phyloP scores from a whole-genome alignment of 495 filamentous ascomycete genomes.

The Aspergillus avenaceus region DNA sequence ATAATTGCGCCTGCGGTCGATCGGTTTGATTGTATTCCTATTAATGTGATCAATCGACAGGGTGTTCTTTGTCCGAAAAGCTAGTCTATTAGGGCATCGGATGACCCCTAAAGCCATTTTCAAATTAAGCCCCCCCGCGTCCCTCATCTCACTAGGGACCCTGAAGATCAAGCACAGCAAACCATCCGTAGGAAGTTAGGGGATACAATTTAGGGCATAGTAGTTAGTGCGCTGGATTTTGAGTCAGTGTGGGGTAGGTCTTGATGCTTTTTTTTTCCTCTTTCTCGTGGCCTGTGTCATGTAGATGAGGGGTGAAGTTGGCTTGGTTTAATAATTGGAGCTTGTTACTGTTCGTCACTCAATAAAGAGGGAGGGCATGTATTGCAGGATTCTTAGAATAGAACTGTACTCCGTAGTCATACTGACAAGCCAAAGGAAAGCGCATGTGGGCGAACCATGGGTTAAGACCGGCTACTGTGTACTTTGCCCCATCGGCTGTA shows the following conservation, averaged over 20 bases:
- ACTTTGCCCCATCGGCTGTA: neutral
- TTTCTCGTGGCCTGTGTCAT: neutral
- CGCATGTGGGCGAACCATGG: neutral
- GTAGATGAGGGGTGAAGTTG: no score
- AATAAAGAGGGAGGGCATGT: no score
- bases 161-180: conserved; percentile 1
- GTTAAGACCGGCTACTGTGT: neutral
- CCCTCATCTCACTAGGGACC: neutral
- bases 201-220: neutral
- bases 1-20: neutral
- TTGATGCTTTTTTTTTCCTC: neutral
- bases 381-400: no score
- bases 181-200: neutral
- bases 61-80: neutral
- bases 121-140: neutral
- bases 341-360: no score
- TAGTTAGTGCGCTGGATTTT: conserved; percentile 4
- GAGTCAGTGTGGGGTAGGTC: conserved; percentile 7
- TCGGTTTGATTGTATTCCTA: neutral
- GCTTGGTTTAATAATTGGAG: no score
- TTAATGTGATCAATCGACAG: neutral
- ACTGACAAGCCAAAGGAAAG: neutral
- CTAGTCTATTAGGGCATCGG: neutral
- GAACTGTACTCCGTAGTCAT: neutral
- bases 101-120: neutral